A percentile compares a stretch with the other conserved stretches of the same genome.
These are phyloP conservation scores for Lasiosphaeris hirsuta DNA, from an alignment of 495 filamentous ascomycete species.

Conservation along the genomic window DNA sequence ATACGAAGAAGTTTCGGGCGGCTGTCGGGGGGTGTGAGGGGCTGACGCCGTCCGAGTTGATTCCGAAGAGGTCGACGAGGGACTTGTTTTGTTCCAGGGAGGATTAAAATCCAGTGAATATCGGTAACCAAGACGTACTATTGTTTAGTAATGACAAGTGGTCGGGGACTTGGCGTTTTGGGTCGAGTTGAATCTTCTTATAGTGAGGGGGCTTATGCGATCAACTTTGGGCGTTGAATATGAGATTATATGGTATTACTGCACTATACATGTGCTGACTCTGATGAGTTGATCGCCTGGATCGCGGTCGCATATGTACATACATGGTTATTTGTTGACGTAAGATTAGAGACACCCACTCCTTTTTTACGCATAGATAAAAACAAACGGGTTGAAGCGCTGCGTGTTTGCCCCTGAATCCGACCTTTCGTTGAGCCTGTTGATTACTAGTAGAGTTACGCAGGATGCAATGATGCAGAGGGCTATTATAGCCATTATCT, in stretches of 20 bases:
- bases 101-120: constrained; percentile 1
- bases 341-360: not conserved
- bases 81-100: constrained; percentile 29
- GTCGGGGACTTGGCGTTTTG: not conserved
- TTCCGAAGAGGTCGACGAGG: constrained; percentile 15
- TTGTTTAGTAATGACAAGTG: not conserved
- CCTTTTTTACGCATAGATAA: not conserved
- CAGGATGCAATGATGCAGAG: constrained; percentile 77
- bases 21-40: constrained; percentile 38
- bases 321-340: not conserved
- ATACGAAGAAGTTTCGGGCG: constrained; percentile 38
- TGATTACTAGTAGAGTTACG: constrained; percentile 45
- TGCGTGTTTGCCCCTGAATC: not conserved
- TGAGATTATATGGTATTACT: too few species aligned
- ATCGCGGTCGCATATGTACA: too few species aligned
- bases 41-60: constrained; percentile 21
- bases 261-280: too few species aligned
- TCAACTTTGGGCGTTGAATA: not conserved
- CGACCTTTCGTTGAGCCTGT: constrained; percentile 29
- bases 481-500: constrained; percentile 70
- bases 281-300: too few species aligned
- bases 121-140: not conserved
- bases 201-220: not conserved
- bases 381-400: not conserved
- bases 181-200: too few species aligned